Percentiles rank a stretch among this genome's conserved stretches.
Evolutionary conservation across 2,329 filamentous ascomycete genomes (phyloP).

Genomic region (Calonectria crousiana): DNA sequence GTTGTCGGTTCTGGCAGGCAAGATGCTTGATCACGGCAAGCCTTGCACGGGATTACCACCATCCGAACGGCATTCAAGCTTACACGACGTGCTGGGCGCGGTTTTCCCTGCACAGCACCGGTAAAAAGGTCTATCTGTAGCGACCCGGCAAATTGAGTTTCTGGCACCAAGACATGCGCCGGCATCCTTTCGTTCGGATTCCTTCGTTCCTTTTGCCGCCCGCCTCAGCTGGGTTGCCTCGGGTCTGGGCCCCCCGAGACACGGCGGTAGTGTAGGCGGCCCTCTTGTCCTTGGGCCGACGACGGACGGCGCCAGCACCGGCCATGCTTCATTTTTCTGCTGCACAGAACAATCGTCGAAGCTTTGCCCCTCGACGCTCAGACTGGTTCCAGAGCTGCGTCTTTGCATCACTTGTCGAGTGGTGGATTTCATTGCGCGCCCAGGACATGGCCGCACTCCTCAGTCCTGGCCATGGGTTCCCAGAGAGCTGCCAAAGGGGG

Average conservation of each 20-base stretch:
- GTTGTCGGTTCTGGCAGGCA: not conserved
- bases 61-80: not conserved
- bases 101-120: not conserved
- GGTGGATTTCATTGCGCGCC: not conserved
- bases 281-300: not conserved
- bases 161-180: not conserved
- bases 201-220: conserved; percentile 8
- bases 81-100: not conserved
- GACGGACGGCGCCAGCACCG: not conserved
- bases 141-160: conserved; percentile 9
- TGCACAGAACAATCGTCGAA: conserved; percentile 12
- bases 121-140: not conserved
- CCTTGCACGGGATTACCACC: not conserved
- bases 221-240: not conserved
- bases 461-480: conserved; percentile 30
- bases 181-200: not conserved
- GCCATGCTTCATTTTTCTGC: not conserved
- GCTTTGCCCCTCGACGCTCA: not conserved
- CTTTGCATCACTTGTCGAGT: not conserved
- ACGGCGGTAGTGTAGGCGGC: not conserved
- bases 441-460: conserved; percentile 38
- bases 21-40: not conserved
- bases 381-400: not conserved
- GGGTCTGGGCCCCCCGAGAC: conserved; percentile 8
- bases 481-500: conserved; percentile 21